Evolutionary conservation across 1,139 yeast genomes (phyloP), one percentile per base, ranked within the genome.

Genomic region (Citeromyces hawaiiensis): DNA sequence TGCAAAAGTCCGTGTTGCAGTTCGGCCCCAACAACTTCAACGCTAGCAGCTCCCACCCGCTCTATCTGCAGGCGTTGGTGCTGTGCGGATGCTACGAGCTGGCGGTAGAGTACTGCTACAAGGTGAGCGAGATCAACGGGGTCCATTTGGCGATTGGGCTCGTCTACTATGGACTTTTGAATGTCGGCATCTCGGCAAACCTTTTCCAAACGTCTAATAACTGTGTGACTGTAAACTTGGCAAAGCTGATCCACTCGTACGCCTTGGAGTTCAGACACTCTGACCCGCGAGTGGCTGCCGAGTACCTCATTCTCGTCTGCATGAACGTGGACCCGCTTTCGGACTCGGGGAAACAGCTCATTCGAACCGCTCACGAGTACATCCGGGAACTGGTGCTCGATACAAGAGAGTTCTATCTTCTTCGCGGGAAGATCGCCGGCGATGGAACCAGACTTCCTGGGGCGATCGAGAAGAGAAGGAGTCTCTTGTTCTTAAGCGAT

Each of bases 251-350:
- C 39, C 85, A 83, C 0, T 72, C 78, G 13, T 82, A 86, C 57
- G 83, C 94, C 4, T 72, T 87, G 45, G 75, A 79, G 11, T 88
- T 91, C 65, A 81, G 87, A 51, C 72, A 76, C 40, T 74, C 91
- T 37, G 95, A 88, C 60, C 94, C 97, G 17, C 73, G 79, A 52
- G 85, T 83, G 43, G 97, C 96, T 0, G 83, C 86, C 30, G 96
- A 91, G 54, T 91, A 91, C 54, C 61, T 91, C 41, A 69, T 83
- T 23, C 64, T 85, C 47, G 76, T 88, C 34, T 80, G 86, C 32
- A 55, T 87, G 51, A 61, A 64, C 45, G 59, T 62, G 16, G 63
- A 58, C 16, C 39, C 46, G 25, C 52, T 61, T 38, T 55, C 60
- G 10, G 54, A 53, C n/a, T 52, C 60, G 36, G 66, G 66, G 29